Percentiles rank a stretch among this genome's conserved stretches.
Conservation (phyloP, 1,284 basidiomycete species). For the Singerocomus rubriflavus region DNA sequence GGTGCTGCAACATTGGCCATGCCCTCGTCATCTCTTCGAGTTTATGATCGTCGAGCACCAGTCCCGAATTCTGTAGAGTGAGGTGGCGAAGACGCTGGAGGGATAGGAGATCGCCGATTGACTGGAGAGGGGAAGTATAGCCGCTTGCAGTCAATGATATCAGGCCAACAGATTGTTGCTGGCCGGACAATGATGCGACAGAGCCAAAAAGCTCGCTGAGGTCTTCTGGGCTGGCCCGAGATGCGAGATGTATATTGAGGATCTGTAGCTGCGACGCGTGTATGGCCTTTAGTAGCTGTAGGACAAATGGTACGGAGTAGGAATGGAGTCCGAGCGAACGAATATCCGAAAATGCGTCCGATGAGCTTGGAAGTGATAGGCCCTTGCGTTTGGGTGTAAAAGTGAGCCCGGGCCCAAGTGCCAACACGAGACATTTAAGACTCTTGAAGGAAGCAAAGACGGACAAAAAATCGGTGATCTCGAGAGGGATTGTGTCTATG, state of each 20-base stretch:
- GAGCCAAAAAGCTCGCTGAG: constrained; percentile 10
- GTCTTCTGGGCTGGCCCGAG: constrained; percentile 11
- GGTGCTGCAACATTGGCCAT: constrained; percentile 21
- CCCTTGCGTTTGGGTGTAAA: constrained; percentile 14
- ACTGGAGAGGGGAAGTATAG: constrained; percentile 17
- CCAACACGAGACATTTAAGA: constrained; percentile 20
- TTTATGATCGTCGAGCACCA: constrained; percentile 19
- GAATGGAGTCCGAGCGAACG: constrained; percentile 21
- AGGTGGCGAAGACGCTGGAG: constrained; percentile 19
- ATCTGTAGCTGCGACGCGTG: constrained; percentile 13
- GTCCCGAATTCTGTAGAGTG: constrained; percentile 12
- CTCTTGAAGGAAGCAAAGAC: constrained; percentile 16
- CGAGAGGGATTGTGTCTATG: constrained; percentile 16
- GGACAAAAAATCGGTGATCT: constrained; percentile 18
- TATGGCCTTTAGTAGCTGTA: constrained; percentile 14
- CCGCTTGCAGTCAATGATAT: constrained; percentile 14
- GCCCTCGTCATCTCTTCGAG: constrained; percentile 23
- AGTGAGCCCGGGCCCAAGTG: constrained; percentile 10
- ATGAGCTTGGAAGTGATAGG: background rate
- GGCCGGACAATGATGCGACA: constrained; percentile 11
- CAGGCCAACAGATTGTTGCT: constrained; percentile 10
- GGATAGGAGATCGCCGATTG: constrained; percentile 11
- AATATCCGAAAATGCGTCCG: constrained; percentile 13
- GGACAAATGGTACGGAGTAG: constrained; percentile 17
- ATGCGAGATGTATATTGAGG: constrained; percentile 24